Base-by-base conservation (phyloP, 495 filamentous ascomycete species). In the Xylaria scruposa region DNA sequence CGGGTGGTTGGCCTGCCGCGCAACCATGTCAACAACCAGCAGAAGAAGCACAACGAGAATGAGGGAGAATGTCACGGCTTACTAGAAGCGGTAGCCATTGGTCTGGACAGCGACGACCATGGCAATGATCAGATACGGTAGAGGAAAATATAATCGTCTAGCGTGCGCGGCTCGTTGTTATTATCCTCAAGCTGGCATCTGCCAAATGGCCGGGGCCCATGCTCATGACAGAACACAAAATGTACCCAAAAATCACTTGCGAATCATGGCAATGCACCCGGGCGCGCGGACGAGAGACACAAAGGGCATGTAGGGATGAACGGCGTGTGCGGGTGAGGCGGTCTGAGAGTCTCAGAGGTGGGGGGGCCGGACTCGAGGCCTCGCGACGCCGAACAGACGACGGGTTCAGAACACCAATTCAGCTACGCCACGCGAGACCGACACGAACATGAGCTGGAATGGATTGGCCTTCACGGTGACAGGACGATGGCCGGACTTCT, bases 21-120 rank as follows among this genome's bases (percentile, higher is more conserved):
- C 70, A 36, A 60, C 65, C 31, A 47, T 58, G 76, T 78, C 44
- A 78, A 73, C 42, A 71, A 49, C 21, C 12, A 29, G 36, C 46
- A 17, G 51, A 67, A 58, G 47, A 47, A 40, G 21, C 53, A 68
- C 40, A 64, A 15, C 12, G 36, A 63, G 36, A 33, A 49, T 12
- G 36, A 68, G 65, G 40, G 40, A 31, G 46, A 65, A 68, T 58
- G 26, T 38, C 26, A 62, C n/a, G 46, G 59, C 77, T 31, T 75
- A 79, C 77, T 77, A 72, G 77, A 74, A 69, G 74, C 62, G 56
- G 77, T 79, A 79, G 77, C 77, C 77, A 79, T 79, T 75, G 76
- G 70, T 67, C 70, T 62, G 58, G 53, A 33, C 74, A 73, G 60
- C 75, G 64, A 58, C 77, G 71, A 79, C 66, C 77, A 79, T 79